Evolutionary conservation across 257 asterid genomes (phyloP), one percentile per base, ranked within the genome.

Genomic region (Ajuga chamaepitys): DNA sequence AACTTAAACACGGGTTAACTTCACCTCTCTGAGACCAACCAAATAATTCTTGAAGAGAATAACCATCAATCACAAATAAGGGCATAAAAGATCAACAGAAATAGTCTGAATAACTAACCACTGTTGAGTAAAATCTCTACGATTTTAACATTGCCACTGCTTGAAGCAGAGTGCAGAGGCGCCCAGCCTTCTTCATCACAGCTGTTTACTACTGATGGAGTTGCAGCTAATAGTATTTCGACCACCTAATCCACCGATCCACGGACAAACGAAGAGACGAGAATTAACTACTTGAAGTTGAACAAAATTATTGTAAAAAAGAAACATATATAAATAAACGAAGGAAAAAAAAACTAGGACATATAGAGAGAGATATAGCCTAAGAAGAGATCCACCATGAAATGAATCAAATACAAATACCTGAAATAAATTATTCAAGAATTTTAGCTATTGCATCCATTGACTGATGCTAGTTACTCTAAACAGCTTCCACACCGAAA

Each of bases 101-200:
- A 66, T 35, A 54, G 17, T 40, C 40, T 8, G n/a, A 28, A 48
- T 20, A 17, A 40, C 73, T 51, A 71, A 89, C 98, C 95, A 70
- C 64, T 75, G 54, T 60, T 75, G n/a, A 93, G 82, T 75, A 93
- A 71, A 77, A 86, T 76, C 78, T 93, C 91, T 56, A 93, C 76
- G 30, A 87, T 80, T 60, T 83, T 80, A 46, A 73, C 64, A 68
- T 83, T 84, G 64, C 99, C 97, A 74, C 90, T 84, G 68, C 97
- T 93, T 26, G 95, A 88, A 2, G 96, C 99, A 71, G 99, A 87
- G 67, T 93, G 99, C 66, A 93, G 82, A 0, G 99, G 97, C n/a
- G 83, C 81, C 99, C 99, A 93, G 45, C 97, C 97, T 81, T 93
- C 99, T 68, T 89, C 97, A 41, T 93, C 99, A 5, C 81, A 76